Base-by-base conservation (phyloP, 768 basidiomycete genomes). In the Lyophyllum shimeji region DNA sequence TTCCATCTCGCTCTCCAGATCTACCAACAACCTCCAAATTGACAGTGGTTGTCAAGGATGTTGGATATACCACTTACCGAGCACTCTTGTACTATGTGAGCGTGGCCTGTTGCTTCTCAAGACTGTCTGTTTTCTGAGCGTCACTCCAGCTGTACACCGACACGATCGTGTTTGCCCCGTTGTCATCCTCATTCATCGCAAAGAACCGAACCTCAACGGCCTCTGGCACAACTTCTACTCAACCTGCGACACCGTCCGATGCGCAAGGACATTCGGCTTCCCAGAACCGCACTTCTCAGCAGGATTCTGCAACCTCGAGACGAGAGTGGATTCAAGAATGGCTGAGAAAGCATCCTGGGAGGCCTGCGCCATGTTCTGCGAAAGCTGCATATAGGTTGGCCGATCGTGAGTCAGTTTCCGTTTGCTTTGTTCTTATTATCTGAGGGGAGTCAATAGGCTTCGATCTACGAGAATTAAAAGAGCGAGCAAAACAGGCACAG, bases 331-430 rank as follows among this genome's bases (percentile, higher is more conserved):
- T 93, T 45, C 75, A 71, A 58, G 78, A 80, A 45, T 94, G 90
- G 90, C 76, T 79, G 65, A 69, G 70, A 44, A 73, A 74, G 50
- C 80, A 89, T 63, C 83, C 84, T 3, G 80, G 79, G 11, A 77
- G 81, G 45, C 88, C 89, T 1, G 74, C 79, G n/a, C 79, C 79
- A 21, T 91, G 90, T 63, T 92, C 89, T 25, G 90, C 92, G 13
- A 94, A 94, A 68, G 88, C 92, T 2, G 83, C 86, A 8, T 95
- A 91, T 66, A 78, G 90, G 48, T 78, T 93, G 25, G 93, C 93
- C 17, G 93, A 94, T 65, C 82, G 90, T 92, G 60, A 64, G 86
- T 74, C 21, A 45, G 13, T 24, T 31, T 45, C 12, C 9, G 11
- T 23, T 20, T 46, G 27, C n/a, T 12, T 55, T 18, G 37, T 8